Evolutionary conservation across 106 monocot species (phyloP), one percentile per base, ranked within the genome.

Genomic region (Dendrobium huoshanense): DNA sequence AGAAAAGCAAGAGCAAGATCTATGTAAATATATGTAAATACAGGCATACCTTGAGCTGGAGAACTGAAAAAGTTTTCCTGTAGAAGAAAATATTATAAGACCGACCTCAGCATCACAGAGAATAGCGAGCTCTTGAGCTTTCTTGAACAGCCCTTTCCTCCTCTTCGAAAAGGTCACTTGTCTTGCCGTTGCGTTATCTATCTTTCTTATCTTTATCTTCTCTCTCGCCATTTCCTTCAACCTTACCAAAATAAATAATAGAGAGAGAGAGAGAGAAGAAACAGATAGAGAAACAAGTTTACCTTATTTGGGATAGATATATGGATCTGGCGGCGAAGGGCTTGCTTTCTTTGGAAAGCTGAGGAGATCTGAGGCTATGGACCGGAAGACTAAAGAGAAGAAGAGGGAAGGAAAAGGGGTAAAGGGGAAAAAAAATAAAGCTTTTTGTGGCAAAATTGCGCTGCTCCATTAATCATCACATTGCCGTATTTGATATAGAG

Each of bases 81-180:
- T 79, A 65, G 85, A 74, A 48, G 92, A 92, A 84, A 90, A 92
- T 80, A 92, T 82, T 81, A 92, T 81, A 65, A 92, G 92, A 13
- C 84, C 89, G 25, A 92, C 89, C 56, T 92, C 89, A 41, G 87
- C 92, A 41, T 92, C 92, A 77, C 92, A 92, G 33, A 92, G 89
- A 48, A 92, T 81, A 0, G 92, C 83, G 45, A 92, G 89, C 78
- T 92, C 92, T 64, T 83, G 83, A 7, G 89, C 92, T 82, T 92
- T 92, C 83, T 92, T 92, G 75, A 92, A 80, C 77, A 92, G 77
- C 6, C 92, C 92, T 56, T 79, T 81, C 84, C 92, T 59, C 40
- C 89, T 77, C 87, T 92, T 92, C 20, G 92, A 92, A 77, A 89
- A 92, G 11, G 89, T 89, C 67, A 92, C 89, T 76, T 92, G 92